Base-by-base conservation (phyloP, 2,329 filamentous ascomycete genomes). In the Alternaria conjuncta region DNA sequence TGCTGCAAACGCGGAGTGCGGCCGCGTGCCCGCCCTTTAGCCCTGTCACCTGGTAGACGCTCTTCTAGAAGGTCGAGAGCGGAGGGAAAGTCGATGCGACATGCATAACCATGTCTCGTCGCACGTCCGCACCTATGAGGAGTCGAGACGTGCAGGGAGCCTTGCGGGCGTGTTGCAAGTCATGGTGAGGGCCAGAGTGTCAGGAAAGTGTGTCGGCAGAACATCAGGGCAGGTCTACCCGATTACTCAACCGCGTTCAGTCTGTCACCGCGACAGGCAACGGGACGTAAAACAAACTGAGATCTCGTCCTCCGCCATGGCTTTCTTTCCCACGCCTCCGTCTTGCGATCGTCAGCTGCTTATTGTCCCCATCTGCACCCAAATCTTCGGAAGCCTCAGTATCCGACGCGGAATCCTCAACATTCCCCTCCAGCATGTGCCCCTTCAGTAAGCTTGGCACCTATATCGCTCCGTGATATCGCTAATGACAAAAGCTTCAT, bases 241-340 rank as follows among this genome's bases (percentile, higher is more conserved):
- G 74, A 75, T 76, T 75, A 76, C 69, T 75, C 64, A 71, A 62
- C 65, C 28, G 11, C 25, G 25, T 30, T 23, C 55, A 62, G 55
- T 68, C 65, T 68, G 63, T 62, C 66, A 71, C 54, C 26, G 63
- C 61, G 63, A 67, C 61, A 60, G 60, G 64, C 65, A 67, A 69
- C 74, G 71, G 71, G 62, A 57, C 68, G 70, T 76, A 77, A 79
- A 79, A 78, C 76, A 79, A 71, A 69, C 70, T 71, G 68, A 72
- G 67, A 74, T 76, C 71, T 76, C 74, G 74, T 66, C 75, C 67
- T 73, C 75, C 75, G 75, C 71, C 56, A 66, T 68, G 61, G 64
- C 69, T 63, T 68, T 60, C 69, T 65, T 68, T 65, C 62, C 64
- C 62, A 55, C 57, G 64, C 64, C 57, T 60, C 44, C 66, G 61